A percentile compares a stretch with the other conserved stretches of the same genome.
Conservation (phyloP, 2,329 filamentous ascomycete genomes). For the Claviceps humidiphila region DNA sequence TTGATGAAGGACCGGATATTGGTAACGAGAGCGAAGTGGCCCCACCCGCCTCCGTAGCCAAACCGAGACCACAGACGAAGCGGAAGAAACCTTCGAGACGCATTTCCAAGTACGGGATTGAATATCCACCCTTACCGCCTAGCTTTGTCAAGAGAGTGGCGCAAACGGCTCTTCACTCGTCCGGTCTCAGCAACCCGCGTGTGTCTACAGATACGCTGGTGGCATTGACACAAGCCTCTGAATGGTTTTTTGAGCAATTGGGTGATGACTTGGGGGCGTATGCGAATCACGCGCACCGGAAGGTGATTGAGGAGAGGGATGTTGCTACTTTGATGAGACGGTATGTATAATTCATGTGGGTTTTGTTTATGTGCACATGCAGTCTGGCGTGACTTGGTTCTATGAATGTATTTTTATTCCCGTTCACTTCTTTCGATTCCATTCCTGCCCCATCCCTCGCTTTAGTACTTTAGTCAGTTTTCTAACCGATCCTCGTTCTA, state of each 20-base stretch:
- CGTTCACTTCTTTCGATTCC: constrained; percentile 7
- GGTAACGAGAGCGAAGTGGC: neutral
- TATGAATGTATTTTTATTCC: too few species aligned
- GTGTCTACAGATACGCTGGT: constrained; percentile 61
- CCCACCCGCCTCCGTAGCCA: constrained; percentile 1
- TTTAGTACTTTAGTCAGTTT: too few species aligned
- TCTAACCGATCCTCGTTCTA: constrained; percentile 13
- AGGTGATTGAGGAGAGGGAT: constrained; percentile 76
- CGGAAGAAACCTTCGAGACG: constrained; percentile 25
- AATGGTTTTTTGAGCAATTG: constrained; percentile 86
- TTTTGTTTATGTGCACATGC: neutral
- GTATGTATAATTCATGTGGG: constrained; percentile 28
- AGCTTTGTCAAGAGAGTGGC: constrained; percentile 63
- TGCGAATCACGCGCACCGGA: constrained; percentile 68
- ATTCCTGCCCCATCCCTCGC: neutral
- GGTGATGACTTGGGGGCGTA: constrained; percentile 70
- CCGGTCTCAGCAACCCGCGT: constrained; percentile 51
- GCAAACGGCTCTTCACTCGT: constrained; percentile 55
- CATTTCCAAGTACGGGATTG: constrained; percentile 57
- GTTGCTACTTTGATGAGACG: constrained; percentile 71
- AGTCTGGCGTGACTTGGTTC: too few species aligned
- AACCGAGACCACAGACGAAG: constrained; percentile 6
- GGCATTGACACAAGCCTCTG: constrained; percentile 66
- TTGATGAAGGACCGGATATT: neutral
- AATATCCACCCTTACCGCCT: constrained; percentile 61